Evolutionary conservation across 352 stramenopile genomes (phyloP), one percentile per base, ranked within the genome.

Genomic region (Phytopythium montanum): DNA sequence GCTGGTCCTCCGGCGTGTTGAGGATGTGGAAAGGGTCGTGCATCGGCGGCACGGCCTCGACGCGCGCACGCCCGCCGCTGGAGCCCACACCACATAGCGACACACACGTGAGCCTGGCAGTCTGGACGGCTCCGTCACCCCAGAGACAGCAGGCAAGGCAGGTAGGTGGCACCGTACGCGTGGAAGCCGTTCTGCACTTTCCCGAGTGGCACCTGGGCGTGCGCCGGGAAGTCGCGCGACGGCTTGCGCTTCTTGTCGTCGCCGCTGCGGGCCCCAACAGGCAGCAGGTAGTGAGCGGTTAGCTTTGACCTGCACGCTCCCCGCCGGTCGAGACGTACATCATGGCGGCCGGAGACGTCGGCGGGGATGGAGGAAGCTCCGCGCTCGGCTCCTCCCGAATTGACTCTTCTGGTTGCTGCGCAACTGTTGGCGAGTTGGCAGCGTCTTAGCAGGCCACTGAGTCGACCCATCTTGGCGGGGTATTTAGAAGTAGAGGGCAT

Each of bases 161-260:
- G 13, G 33, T 18, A 44, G 16, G 41, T 19, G 39, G 57, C 56
- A n/a, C 75, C 63, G 64, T 72, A 56, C 31, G 64, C 79, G 56
- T 68, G 73, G 50, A 70, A 42, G 31, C 69, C 63, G 56, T 72
- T 81, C 46, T 77, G 69, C 13, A 80, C 57, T 54, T 94, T 94
- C 54, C 75, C 78, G 25, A 81, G 54, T 3, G 81, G 85, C 57
- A 90, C 70, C 39, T 87, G 62, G n/a, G 81, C 78, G 53, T 92
- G 77, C 19, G 72, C 81, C 16, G 85, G 85, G 62, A 94, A 90
- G 59, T 91, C 83, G 49, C 72, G 65, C 59, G 85, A 94, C 3
- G 85, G 81, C 68, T 94, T 94, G 59, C 85, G 81, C 78, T 93
- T 93, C 75, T 89, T 90, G 72, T 89, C 79, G 60, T 88, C 77